Evolutionary conservation across 2,329 filamentous ascomycete species (phyloP).

Genomic region (Tolypocladium tundrense): DNA sequence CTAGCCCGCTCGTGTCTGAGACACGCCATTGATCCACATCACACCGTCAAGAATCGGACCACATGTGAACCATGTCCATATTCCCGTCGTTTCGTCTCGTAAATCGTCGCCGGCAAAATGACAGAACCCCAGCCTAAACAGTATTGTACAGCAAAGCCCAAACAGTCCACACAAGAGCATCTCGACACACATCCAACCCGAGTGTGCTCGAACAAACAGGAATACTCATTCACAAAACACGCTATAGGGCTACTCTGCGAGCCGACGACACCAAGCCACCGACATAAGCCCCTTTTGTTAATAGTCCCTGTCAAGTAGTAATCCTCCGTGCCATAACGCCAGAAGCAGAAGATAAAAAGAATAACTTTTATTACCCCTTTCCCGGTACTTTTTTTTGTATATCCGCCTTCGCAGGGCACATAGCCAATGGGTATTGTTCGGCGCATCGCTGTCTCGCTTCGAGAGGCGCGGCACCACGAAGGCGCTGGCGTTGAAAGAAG

Average conservation of each 20-base stretch:
- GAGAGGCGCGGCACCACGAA: not conserved
- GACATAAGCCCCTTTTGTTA: not conserved
- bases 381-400: not conserved
- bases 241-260: not conserved
- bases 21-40: not conserved
- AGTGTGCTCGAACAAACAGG: not conserved
- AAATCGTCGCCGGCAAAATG: not conserved
- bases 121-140: not conserved
- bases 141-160: not conserved
- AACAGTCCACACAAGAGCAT: not conserved
- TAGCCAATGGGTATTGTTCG: not conserved
- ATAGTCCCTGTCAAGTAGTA: not conserved
- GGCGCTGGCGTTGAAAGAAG: not conserved
- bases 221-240: not conserved
- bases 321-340: not conserved
- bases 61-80: not conserved
- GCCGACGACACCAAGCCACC: not conserved
- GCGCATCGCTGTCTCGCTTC: not conserved
- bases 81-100: not conserved
- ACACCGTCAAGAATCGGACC: not conserved
- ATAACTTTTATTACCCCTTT: conserved; percentile 1
- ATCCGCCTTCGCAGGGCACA: not conserved
- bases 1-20: not conserved
- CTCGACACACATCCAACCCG: not conserved
- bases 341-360: not conserved